These are phyloP conservation scores for Stagonosporopsis cucurbitacearum DNA, from an alignment of 2,329 filamentous ascomycete species.

Conservation along the genomic window DNA sequence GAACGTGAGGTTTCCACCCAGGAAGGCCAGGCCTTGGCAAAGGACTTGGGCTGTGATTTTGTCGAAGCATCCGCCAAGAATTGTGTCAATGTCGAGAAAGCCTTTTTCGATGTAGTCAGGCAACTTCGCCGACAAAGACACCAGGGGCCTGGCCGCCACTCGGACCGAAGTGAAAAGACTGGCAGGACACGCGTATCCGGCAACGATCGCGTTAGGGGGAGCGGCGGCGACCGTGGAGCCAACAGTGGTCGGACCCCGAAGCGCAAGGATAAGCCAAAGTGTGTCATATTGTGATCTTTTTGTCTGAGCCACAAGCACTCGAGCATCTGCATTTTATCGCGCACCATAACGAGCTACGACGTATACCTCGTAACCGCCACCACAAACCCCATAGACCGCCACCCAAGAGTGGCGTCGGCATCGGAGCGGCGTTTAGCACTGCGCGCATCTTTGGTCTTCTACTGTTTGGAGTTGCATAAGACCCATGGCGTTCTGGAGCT, in stretches of 20 bases:
- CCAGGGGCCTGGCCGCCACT: conserved; percentile 32
- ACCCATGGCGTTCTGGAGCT: conserved; percentile 43
- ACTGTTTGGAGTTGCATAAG: conserved; percentile 38
- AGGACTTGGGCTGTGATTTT: conserved; percentile 93
- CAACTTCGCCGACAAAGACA: conserved; percentile 85
- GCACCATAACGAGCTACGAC: conserved; percentile 38
- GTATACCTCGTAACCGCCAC: conserved; percentile 32
- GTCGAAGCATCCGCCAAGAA: conserved; percentile 97
- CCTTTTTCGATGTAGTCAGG: conserved; percentile 96
- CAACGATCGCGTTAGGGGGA: conserved; percentile 28
- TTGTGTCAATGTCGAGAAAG: conserved; percentile 97
- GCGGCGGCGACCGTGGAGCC: conserved; percentile 25
- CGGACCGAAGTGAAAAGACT: conserved; percentile 24
- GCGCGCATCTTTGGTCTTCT: conserved; percentile 37
- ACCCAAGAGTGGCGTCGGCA: conserved; percentile 42
- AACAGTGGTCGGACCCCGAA: conserved; percentile 22
- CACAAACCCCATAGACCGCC: conserved; percentile 41
- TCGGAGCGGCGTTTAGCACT: conserved; percentile 46
- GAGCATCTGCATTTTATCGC: conserved; percentile 34
- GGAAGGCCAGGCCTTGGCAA: conserved; percentile 89
- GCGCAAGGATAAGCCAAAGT: conserved; percentile 42
- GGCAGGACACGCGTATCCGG: conserved; percentile 20
- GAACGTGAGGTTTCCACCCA: conserved; percentile 97
- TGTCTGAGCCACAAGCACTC: conserved; percentile 21
- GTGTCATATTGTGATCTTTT: conserved; percentile 41